Percentiles rank a stretch among this genome's conserved stretches.
Evolutionary conservation across 768 basidiomycete genomes (phyloP).

Genomic region (Suillus subalutaceus): DNA sequence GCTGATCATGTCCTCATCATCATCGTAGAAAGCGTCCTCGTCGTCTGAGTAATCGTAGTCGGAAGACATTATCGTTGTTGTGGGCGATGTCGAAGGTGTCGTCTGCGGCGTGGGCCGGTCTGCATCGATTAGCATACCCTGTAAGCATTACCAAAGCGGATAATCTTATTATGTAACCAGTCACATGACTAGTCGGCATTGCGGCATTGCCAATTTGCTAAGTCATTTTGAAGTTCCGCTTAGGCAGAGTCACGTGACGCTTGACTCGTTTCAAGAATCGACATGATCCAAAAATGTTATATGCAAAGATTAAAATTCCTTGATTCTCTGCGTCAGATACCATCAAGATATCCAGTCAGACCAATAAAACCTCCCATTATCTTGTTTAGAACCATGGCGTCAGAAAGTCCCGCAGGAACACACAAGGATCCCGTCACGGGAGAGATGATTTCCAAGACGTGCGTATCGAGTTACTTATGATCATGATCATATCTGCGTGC

Average conservation of each 20-base stretch:
- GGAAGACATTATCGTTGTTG: slow-evolving; percentile 49
- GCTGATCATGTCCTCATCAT: slow-evolving; percentile 68
- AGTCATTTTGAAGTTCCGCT: not conserved
- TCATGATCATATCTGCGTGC: slow-evolving; percentile 23
- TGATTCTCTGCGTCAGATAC: slow-evolving; percentile 2
- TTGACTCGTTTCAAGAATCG: slow-evolving; percentile 18
- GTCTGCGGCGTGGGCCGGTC: slow-evolving; percentile 4
- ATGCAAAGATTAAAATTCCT: slow-evolving; percentile 23
- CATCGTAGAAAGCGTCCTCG: slow-evolving; percentile 66
- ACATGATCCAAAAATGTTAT: slow-evolving; percentile 22
- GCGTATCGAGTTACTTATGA: slow-evolving; percentile 31
- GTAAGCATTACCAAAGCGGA: slow-evolving; percentile 9
- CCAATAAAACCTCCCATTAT: not conserved
- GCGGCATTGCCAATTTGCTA: not conserved
- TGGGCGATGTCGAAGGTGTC: slow-evolving; percentile 20
- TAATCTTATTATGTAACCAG: not conserved
- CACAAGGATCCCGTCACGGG: slow-evolving; percentile 89
- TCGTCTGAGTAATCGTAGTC: slow-evolving; percentile 76
- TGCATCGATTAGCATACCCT: slow-evolving; percentile 6
- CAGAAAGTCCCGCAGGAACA: slow-evolving; percentile 35
- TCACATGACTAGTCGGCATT: not conserved
- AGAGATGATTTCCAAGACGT: slow-evolving; percentile 98
- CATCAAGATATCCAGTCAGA: slow-evolving; percentile 10
- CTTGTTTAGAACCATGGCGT: slow-evolving; percentile 37
- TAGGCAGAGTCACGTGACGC: not conserved